Evolutionary conservation across 495 filamentous ascomycete genomes (phyloP), one percentile per base, ranked within the genome.

Genomic region (Neurospora intermedia): DNA sequence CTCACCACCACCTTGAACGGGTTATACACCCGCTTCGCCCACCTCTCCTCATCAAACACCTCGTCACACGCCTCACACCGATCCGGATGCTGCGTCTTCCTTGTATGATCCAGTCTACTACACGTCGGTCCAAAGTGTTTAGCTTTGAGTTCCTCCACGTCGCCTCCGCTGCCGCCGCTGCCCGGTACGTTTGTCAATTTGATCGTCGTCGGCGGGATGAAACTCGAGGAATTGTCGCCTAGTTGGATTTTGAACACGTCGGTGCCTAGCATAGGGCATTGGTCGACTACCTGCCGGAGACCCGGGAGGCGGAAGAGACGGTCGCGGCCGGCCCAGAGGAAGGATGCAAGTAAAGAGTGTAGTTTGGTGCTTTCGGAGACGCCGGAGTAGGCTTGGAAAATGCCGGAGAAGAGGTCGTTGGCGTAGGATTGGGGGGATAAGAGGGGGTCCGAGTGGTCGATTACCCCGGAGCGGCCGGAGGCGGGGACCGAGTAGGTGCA

Each of bases 51-150:
- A 27, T 73, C 74, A 70, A 78, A 78, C 48, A 72, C 54, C 9
- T 73, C 71, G 8, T 74, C 38, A 13, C 77, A 78, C 1, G 20
- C 0, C 18, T 66, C 74, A 43, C 77, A 78, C 16, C 77, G 74
- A 11, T 78, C 77, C 1, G 77, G 77, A 4, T 77, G 74, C 72
- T 78, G 77, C 13, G 73, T 74, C 41, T 73, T 73, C 13, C 69
- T 69, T 0, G 54, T 69, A 31, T 78, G 77, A 7, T 77, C 76
- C 11, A 77, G 4, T 0, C 31, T 45, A 18, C 4, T 6, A 9
- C 43, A 69, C 0, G 54, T 16, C 2, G 31, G 15, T 16, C 23
- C 15, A 16, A 72, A 62, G 0, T 48, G 6, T 4, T 69, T 43
- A 0, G 31, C 31, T 16, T 38, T 38, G 11, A 62, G 13, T 6